phyloP scores from a whole-genome alignment of 2,329 filamentous ascomycete genomes.

The Coleophoma crateriformis region DNA sequence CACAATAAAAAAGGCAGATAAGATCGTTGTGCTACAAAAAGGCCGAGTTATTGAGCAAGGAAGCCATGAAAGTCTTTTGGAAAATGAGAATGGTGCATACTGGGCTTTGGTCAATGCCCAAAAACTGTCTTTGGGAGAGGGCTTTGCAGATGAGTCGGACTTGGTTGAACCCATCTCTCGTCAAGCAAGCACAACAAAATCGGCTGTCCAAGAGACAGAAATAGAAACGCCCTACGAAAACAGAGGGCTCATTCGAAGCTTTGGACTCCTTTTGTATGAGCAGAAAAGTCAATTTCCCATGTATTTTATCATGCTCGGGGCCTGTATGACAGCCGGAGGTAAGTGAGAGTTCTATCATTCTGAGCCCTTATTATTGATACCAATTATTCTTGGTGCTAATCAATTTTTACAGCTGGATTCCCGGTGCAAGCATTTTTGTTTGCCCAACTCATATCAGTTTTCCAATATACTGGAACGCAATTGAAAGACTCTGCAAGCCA shows the following conservation, averaged over 20 bases:
- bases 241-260: conserved; percentile 42
- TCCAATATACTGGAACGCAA: conserved; percentile 11
- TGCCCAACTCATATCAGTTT: conserved; percentile 25
- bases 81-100: conserved; percentile 52
- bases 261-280: conserved; percentile 51
- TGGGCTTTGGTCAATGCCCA: conserved; percentile 44
- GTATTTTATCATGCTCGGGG: conserved; percentile 44
- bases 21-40: conserved; percentile 73
- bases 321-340: conserved; percentile 24
- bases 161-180: conserved; percentile 13
- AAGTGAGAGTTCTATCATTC: conserved; percentile 10
- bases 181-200: conserved; percentile 11
- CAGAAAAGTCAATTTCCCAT: conserved; percentile 44
- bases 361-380: conserved; percentile 5
- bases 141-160: conserved; percentile 17
- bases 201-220: conserved; percentile 5
- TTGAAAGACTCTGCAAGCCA: conserved; percentile 30
- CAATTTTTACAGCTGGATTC: conserved; percentile 20
- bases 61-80: conserved; percentile 64
- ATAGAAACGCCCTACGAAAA: conserved; percentile 24
- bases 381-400: conserved; percentile 4
- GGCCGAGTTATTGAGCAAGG: conserved; percentile 71
- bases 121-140: conserved; percentile 22
- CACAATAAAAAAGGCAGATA: conserved; percentile 84
- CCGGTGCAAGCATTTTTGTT: conserved; percentile 29